These are phyloP conservation scores for Trichocomaceae sp. DNA, from an alignment of 2,329 filamentous ascomycete species.

Conservation along the genomic window DNA sequence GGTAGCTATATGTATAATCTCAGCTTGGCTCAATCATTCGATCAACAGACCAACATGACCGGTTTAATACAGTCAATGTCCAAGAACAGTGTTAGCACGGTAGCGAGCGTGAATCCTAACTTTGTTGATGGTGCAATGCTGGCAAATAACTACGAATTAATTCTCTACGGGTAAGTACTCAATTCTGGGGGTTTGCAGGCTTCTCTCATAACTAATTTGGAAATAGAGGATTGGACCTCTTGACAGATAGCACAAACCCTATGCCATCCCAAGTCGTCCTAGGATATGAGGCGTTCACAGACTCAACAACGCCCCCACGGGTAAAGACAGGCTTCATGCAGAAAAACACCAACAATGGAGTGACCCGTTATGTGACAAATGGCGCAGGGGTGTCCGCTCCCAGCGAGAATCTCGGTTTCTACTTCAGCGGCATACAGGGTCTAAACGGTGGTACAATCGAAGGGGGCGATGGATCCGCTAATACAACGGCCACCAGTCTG, in stretches of 20 bases:
- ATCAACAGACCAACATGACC: constrained; percentile 47
- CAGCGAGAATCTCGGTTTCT: constrained; percentile 65
- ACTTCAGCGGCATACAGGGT: constrained; percentile 59
- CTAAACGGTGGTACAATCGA: constrained; percentile 47
- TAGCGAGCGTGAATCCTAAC: constrained; percentile 50
- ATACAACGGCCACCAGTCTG: constrained; percentile 47
- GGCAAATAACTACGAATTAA: constrained; percentile 57
- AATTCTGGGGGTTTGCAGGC: not conserved
- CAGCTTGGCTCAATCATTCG: constrained; percentile 54
- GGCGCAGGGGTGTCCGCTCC: constrained; percentile 60
- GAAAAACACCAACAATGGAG: constrained; percentile 35
- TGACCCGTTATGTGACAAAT: constrained; percentile 59
- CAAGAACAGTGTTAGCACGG: constrained; percentile 44
- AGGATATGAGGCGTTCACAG: constrained; percentile 49
- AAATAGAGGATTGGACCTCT: constrained; percentile 41
- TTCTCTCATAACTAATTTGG: not conserved
- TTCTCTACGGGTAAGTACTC: constrained; percentile 51
- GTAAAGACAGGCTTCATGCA: constrained; percentile 43
- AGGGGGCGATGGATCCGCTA: constrained; percentile 26
- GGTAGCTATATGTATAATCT: constrained; percentile 51
- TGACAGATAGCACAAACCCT: constrained; percentile 29
- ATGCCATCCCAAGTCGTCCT: constrained; percentile 43
- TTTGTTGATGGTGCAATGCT: constrained; percentile 60
- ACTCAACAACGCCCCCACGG: constrained; percentile 31
- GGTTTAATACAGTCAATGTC: constrained; percentile 44